Evolutionary conservation across 768 basidiomycete genomes (phyloP).

Genomic region (Agaricus blazei): DNA sequence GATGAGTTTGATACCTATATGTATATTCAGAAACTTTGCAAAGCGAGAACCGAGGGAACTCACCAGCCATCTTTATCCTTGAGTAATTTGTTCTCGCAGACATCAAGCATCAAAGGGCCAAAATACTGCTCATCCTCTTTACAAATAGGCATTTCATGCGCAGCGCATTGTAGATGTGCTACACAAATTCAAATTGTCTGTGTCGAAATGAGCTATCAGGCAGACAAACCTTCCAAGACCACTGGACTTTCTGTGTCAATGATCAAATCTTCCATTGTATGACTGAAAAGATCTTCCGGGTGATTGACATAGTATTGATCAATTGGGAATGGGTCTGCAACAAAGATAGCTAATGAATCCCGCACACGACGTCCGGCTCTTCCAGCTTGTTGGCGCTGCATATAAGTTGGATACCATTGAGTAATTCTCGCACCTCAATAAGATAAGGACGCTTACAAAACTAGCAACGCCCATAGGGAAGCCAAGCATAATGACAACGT

Average conservation of each 20-base stretch:
- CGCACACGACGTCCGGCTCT: constrained; percentile 78
- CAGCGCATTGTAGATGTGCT: constrained; percentile 86
- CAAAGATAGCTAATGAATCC: constrained; percentile 72
- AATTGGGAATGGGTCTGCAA: constrained; percentile 63
- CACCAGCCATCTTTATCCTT: constrained; percentile 82
- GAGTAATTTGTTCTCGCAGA: constrained; percentile 58
- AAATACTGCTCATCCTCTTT: constrained; percentile 67
- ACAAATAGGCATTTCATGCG: constrained; percentile 77
- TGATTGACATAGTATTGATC: constrained; percentile 71
- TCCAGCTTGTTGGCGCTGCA: constrained; percentile 83
- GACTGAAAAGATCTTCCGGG: constrained; percentile 67
- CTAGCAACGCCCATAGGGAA: constrained; percentile 79
- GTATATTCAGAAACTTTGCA: not conserved
- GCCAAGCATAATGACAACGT: constrained; percentile 86
- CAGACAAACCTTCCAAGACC: constrained; percentile 53
- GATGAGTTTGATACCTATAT: constrained; percentile 75
- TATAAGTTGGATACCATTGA: not conserved
- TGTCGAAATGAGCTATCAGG: not conserved
- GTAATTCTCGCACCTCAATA: too few species aligned
- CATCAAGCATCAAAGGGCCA: constrained; percentile 48
- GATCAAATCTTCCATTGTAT: constrained; percentile 54
- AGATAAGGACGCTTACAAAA: constrained; percentile 45
- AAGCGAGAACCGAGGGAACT: constrained; percentile 12
- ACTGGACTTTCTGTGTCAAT: constrained; percentile 72
- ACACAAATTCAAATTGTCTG: not conserved